phyloP scores from a whole-genome alignment of 768 basidiomycete genomes.

The Agaricus sinodeliciosus region DNA sequence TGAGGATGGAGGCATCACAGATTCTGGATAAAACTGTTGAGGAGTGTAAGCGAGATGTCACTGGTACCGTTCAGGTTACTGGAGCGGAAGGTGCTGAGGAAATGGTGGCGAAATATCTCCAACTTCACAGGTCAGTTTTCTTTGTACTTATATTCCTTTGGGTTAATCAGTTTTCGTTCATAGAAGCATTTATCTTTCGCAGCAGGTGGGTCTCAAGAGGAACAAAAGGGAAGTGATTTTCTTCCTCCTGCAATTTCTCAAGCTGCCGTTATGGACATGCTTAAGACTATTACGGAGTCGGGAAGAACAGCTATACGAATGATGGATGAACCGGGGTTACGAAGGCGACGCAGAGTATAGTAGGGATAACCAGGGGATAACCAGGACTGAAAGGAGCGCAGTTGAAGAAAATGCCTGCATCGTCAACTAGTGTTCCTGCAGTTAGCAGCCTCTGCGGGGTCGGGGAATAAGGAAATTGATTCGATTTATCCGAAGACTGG shows the following conservation, averaged over 20 bases:
- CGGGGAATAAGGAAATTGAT: constrained; percentile 25
- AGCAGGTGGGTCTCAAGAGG: not conserved
- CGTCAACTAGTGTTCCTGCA: constrained; percentile 21
- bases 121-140: constrained; percentile 36
- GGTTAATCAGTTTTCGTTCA: too few relatives aligned
- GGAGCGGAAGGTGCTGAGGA: constrained; percentile 43
- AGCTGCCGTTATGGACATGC: constrained; percentile 2
- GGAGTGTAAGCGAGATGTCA: constrained; percentile 48
- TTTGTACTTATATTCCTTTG: too few relatives aligned
- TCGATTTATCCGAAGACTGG: constrained; percentile 24
- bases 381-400: constrained; percentile 1
- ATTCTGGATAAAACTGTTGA: constrained; percentile 47
- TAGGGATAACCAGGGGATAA: too few relatives aligned
- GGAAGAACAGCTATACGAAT: constrained; percentile 6
- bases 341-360: not conserved
- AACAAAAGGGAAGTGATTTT: not conserved
- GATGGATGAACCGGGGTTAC: not conserved
- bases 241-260: not conserved
- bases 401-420: constrained; percentile 1
- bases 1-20: constrained; percentile 25
- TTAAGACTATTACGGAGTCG: not conserved
- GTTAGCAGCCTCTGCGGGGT: constrained; percentile 37
- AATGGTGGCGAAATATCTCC: constrained; percentile 34
- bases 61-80: constrained; percentile 35
- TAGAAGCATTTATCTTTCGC: not conserved